A percentile compares a stretch with the other conserved stretches of the same genome.
These are phyloP conservation scores for Amanita molliuscula DNA, from an alignment of 768 basidiomycete genomes.

Conservation along the genomic window DNA sequence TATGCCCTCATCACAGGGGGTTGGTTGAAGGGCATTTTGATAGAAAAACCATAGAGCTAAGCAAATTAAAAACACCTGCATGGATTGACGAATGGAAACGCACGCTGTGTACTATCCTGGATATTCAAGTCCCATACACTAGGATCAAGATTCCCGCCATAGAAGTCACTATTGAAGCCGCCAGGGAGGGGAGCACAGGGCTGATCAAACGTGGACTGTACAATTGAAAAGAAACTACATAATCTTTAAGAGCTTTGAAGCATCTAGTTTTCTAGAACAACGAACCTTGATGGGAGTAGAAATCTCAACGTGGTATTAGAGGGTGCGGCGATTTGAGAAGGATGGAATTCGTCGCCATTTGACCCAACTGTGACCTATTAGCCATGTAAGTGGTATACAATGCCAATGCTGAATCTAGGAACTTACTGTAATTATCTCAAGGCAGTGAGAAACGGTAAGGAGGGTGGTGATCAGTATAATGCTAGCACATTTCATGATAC, in stretches of 20 bases:
- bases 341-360: slow-evolving; percentile 29
- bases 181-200: slow-evolving; percentile 29
- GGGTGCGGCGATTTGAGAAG: slow-evolving; percentile 19
- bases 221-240: slow-evolving; percentile 27
- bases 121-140: slow-evolving; percentile 24
- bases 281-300: slow-evolving; percentile 27
- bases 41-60: slow-evolving; percentile 30
- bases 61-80: neutral
- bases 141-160: slow-evolving; percentile 14
- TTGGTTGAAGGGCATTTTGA: slow-evolving; percentile 19
- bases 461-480: neutral
- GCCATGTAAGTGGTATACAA: neutral
- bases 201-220: slow-evolving; percentile 23
- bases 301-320: slow-evolving; percentile 27
- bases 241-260: neutral
- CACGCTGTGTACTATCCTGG: slow-evolving; percentile 20
- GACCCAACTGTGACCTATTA: slow-evolving; percentile 27
- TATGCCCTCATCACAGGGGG: slow-evolving; percentile 29
- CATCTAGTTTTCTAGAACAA: neutral
- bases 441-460: neutral
- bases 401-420: neutral
- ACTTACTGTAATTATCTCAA: neutral
- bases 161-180: slow-evolving; percentile 30
- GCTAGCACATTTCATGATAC: neutral
- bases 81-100: slow-evolving; percentile 7